Evolutionary conservation across 441 rosid genomes (phyloP).

Genomic region (Isatis lusitanica): DNA sequence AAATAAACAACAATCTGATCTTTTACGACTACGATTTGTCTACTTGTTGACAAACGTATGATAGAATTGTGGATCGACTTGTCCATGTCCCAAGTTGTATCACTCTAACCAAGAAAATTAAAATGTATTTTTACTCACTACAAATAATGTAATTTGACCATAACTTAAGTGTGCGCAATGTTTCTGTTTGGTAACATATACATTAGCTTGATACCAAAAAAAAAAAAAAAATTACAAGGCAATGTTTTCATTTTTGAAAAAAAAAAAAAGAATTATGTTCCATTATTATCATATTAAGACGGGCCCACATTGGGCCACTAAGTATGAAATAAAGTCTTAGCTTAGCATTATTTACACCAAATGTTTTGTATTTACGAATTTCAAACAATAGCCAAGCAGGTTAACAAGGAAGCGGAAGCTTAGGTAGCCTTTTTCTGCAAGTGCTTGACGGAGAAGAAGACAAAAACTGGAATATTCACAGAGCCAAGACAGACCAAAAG

Average conservation of each 20-base stretch:
- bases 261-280: no score
- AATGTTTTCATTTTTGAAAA: no score
- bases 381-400: neutral
- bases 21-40: neutral
- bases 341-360: no score
- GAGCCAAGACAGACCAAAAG: constrained; percentile 22
- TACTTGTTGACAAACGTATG: constrained; percentile 13
- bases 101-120: neutral
- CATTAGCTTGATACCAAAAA: no score
- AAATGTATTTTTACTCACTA: neutral
- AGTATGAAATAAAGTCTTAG: neutral
- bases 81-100: constrained; percentile 18
- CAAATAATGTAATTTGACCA: neutral
- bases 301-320: neutral
- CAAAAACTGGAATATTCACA: constrained; percentile 10
- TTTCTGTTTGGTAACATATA: no score
- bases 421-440: neutral
- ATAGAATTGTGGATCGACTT: constrained; percentile 5
- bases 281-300: no score
- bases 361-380: neutral
- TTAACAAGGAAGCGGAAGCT: no score
- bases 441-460: constrained; percentile 19
- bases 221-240: no score
- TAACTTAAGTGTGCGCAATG: no score
- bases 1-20: neutral